A percentile compares a stretch with the other conserved stretches of the same genome.
These are phyloP conservation scores for Corinectria fuckeliana DNA, from an alignment of 2,329 filamentous ascomycete genomes.

Conservation along the genomic window DNA sequence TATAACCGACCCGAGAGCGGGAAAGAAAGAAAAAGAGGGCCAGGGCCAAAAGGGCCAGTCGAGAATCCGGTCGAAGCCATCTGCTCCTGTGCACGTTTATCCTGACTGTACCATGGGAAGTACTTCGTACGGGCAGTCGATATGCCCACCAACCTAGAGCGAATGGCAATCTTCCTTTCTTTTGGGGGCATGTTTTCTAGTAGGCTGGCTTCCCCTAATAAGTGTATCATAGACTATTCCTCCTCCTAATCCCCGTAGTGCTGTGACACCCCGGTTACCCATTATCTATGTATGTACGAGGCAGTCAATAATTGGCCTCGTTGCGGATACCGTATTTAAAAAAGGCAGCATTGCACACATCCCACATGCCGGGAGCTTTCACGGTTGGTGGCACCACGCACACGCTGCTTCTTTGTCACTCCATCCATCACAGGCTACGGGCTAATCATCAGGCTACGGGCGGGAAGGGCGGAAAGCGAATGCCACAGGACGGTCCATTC, in stretches of 20 bases:
- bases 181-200: slow-evolving; percentile 7
- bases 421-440: slow-evolving; percentile 19
- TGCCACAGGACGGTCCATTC: background rate
- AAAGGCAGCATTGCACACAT: slow-evolving; percentile 15
- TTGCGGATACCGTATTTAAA: background rate
- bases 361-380: slow-evolving; percentile 24
- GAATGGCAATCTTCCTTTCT: slow-evolving; percentile 17
- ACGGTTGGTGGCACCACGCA: slow-evolving; percentile 30
- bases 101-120: no score
- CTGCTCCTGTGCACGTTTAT: background rate
- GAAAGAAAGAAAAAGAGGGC: background rate
- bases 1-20: slow-evolving; percentile 29
- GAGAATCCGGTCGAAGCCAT: background rate
- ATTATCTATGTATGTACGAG: no score
- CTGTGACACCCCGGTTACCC: background rate
- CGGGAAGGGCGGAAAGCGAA: slow-evolving; percentile 24
- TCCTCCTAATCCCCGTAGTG: background rate
- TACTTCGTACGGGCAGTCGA: background rate
- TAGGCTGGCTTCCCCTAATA: background rate
- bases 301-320: background rate
- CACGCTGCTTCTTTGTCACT: slow-evolving; percentile 18
- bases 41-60: slow-evolving; percentile 1
- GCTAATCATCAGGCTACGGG: slow-evolving; percentile 8
- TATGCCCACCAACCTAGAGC: background rate
- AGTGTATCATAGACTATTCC: background rate